phyloP scores from a whole-genome alignment of 1,284 basidiomycete genomes.

The Pholiota adiposa region DNA sequence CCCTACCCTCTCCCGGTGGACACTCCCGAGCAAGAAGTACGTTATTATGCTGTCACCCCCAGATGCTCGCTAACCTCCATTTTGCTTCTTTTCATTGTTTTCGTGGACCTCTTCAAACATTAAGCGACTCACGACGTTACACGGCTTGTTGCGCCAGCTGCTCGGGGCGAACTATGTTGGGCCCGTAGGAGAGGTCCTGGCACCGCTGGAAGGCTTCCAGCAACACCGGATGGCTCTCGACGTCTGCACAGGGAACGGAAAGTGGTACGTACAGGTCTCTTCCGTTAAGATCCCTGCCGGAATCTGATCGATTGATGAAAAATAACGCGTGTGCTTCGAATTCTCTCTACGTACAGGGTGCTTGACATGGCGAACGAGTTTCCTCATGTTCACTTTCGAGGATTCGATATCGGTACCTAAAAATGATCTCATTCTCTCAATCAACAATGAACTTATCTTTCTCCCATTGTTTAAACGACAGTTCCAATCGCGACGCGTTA shows the following conservation, averaged over 20 bases:
- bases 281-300: slow-evolving; percentile 14
- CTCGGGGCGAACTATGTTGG: slow-evolving; percentile 59
- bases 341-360: slow-evolving; percentile 47
- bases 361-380: slow-evolving; percentile 72
- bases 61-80: not conserved
- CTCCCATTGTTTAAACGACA: slow-evolving; percentile 30
- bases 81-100: slow-evolving; percentile 9
- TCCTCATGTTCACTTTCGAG: slow-evolving; percentile 64
- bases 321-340: slow-evolving; percentile 21
- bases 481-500: slow-evolving; percentile 70
- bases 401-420: slow-evolving; percentile 70
- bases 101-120: not conserved
- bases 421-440: slow-evolving; percentile 2
- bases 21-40: slow-evolving; percentile 62
- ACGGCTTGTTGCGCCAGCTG: slow-evolving; percentile 49
- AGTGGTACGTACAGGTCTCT: slow-evolving; percentile 51
- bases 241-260: slow-evolving; percentile 71
- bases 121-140: slow-evolving; percentile 56
- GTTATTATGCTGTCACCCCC: slow-evolving; percentile 21
- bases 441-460: slow-evolving; percentile 10
- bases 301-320: slow-evolving; percentile 24
- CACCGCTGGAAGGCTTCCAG: slow-evolving; percentile 30
- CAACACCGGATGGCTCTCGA: slow-evolving; percentile 61
- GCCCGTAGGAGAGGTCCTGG: slow-evolving; percentile 57
- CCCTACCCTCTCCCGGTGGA: slow-evolving; percentile 74